These are phyloP conservation scores for Aspergillus brunneoviolaceus DNA, from an alignment of 2,329 filamentous ascomycete species.

Conservation along the genomic window DNA sequence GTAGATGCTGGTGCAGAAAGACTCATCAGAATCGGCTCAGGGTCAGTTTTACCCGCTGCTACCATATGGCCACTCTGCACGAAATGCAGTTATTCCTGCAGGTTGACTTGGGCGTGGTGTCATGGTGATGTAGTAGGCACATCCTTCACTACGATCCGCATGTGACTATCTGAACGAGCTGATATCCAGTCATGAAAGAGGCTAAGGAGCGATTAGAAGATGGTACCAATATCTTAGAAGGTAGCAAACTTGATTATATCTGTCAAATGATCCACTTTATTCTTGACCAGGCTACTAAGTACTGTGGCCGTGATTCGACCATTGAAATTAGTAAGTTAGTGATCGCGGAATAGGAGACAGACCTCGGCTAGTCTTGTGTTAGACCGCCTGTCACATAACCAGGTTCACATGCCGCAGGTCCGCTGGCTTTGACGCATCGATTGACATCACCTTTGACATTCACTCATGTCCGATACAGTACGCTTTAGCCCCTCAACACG, in stretches of 20 bases:
- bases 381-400: neutral
- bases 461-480: neutral
- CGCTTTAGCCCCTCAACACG: neutral
- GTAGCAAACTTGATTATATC: no score
- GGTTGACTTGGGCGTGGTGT: no score
- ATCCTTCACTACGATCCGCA: neutral
- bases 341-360: neutral
- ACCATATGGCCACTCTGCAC: neutral
- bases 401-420: neutral
- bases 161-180: neutral
- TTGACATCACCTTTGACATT: neutral
- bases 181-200: neutral
- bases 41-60: neutral
- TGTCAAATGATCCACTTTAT: no score
- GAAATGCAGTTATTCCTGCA: neutral
- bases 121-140: neutral
- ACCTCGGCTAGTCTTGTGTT: conserved; percentile 1
- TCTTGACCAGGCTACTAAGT: no score
- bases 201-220: no score
- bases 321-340: neutral
- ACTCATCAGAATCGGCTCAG: neutral
- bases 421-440: neutral
- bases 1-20: neutral
- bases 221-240: neutral
- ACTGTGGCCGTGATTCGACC: no score